These are phyloP conservation scores for Bromus sterilis DNA, from an alignment of 176 grass and related monocot genomes.

Conservation along the genomic window DNA sequence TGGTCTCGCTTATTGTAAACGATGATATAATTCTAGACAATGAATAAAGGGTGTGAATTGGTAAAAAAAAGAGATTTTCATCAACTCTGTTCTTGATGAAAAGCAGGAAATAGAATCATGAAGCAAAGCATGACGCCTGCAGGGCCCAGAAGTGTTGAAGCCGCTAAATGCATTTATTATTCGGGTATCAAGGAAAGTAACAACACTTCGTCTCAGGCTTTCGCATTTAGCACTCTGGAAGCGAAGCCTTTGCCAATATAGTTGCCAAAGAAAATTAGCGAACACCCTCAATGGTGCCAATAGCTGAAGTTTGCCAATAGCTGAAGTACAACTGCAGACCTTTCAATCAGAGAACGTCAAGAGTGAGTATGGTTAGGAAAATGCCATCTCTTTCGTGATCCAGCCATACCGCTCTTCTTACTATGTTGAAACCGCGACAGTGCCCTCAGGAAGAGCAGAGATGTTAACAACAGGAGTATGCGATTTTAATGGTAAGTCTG, in stretches of 20 bases:
- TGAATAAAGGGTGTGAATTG: no score
- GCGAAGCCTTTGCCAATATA: neutral
- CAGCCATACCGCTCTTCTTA: neutral
- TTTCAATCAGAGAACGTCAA: neutral
- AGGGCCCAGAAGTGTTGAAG: neutral
- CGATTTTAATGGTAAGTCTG: constrained; percentile 19
- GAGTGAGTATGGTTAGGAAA: constrained; percentile 13
- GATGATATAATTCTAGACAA: no score
- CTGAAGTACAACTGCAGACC: neutral
- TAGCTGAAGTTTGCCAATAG: no score
- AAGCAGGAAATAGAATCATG: no score
- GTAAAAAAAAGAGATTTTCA: no score
- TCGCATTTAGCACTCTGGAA: neutral
- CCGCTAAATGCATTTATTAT: constrained; percentile 10
- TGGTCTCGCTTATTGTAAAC: no score
- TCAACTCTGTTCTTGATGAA: no score
- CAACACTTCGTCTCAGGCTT: neutral
- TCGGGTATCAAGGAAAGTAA: neutral
- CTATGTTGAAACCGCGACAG: constrained; percentile 41
- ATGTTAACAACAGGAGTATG: constrained; percentile 23
- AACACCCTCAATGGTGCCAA: neutral
- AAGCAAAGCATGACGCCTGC: neutral
- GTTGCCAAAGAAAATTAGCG: constrained; percentile 15
- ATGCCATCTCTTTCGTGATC: neutral
- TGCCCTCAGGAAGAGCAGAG: constrained; percentile 26